Evolutionary conservation across 768 basidiomycete species (phyloP).

Genomic region (Russula vinacea): DNA sequence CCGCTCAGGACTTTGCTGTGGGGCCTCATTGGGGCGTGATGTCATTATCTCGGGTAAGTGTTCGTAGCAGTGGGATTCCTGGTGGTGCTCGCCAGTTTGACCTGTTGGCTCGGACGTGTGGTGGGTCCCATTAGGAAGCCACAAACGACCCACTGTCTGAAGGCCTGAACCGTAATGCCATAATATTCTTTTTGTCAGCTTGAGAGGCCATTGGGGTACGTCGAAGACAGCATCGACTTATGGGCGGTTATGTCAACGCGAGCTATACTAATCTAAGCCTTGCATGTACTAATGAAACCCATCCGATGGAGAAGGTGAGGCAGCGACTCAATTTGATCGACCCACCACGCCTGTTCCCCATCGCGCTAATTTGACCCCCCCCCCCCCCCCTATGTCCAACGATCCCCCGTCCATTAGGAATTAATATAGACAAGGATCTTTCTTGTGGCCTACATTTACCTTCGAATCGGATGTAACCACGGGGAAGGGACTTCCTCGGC

Average conservation of each 20-base stretch:
- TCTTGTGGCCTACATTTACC: constrained; percentile 13
- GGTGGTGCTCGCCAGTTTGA: background rate
- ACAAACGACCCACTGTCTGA: background rate
- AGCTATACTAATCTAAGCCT: background rate
- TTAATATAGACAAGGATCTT: background rate
- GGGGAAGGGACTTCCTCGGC: background rate
- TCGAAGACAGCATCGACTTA: background rate
- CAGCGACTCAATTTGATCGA: background rate
- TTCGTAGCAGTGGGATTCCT: constrained; percentile 2
- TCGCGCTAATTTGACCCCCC: background rate
- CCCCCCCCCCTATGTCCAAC: background rate
- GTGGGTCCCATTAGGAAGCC: background rate
- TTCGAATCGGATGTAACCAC: constrained; percentile 4
- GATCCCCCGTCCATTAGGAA: background rate
- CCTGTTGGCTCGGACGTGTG: background rate
- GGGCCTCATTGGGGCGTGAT: constrained; percentile 16
- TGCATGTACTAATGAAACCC: background rate
- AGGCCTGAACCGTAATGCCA: background rate
- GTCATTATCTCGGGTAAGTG: constrained; percentile 14
- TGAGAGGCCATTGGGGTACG: background rate
- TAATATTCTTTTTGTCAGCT: background rate
- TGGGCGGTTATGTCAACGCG: constrained; percentile 1
- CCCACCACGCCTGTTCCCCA: background rate
- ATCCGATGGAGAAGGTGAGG: constrained; percentile 8
- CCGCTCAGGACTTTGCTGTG: constrained; percentile 22